These are phyloP conservation scores for Bolboschoenoplectus hybrid DNA, from an alignment of 202 grass and related monocot genomes.

Conservation along the genomic window DNA sequence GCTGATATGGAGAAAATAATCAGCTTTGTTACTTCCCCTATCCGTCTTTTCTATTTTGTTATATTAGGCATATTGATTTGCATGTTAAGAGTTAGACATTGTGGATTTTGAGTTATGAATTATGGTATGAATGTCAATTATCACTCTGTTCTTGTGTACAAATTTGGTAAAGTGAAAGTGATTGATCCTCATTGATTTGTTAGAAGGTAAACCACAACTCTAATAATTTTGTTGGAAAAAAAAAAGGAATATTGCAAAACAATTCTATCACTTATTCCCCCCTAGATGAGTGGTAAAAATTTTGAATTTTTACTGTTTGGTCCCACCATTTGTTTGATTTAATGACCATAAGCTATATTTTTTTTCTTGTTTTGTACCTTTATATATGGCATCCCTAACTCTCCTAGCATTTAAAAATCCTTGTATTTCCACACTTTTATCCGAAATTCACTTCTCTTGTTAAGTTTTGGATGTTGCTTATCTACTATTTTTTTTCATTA, in stretches of 20 bases:
- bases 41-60: slow-evolving; percentile 8
- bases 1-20: neutral
- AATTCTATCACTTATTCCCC: neutral
- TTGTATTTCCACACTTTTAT: neutral
- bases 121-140: neutral
- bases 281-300: neutral
- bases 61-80: slow-evolving; percentile 23
- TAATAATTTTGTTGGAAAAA: neutral
- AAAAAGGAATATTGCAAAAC: neutral
- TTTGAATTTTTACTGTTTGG: neutral
- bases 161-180: slow-evolving; percentile 6
- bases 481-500: neutral
- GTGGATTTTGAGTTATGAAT: neutral
- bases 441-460: neutral
- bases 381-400: neutral
- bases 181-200: neutral
- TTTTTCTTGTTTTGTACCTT: neutral
- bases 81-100: neutral
- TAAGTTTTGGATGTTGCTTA: neutral
- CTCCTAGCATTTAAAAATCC: neutral
- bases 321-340: neutral
- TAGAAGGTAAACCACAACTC: neutral
- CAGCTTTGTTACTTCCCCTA: neutral
- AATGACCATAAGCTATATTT: neutral
- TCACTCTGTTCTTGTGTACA: neutral